Conservation (phyloP, 148 eudicot species). For the Amaranthus hypochondriacus region DNA sequence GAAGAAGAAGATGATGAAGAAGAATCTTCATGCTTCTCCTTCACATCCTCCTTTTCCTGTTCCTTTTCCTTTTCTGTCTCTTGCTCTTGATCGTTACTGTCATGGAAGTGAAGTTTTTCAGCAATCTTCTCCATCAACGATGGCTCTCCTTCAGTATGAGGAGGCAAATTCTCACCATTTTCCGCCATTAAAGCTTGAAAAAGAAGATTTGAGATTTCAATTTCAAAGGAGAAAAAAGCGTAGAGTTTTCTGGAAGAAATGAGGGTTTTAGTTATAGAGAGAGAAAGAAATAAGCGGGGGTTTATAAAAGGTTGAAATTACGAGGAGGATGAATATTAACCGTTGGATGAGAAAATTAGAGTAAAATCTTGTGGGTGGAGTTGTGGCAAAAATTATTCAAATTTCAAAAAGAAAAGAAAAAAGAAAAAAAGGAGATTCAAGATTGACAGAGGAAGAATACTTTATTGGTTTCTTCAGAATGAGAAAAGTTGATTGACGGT, state of each 20-base stretch:
- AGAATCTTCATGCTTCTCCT: constrained; percentile 24
- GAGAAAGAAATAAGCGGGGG: constrained; percentile 7
- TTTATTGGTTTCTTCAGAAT: background rate
- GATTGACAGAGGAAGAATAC: background rate
- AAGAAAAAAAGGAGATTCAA: background rate
- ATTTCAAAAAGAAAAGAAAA: constrained; percentile 12
- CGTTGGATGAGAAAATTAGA: constrained; percentile 3
- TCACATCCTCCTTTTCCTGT: background rate
- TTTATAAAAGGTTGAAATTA: constrained; percentile 21
- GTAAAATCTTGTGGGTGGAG: background rate
- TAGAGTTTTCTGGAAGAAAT: constrained; percentile 6
- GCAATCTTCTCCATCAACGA: constrained; percentile 59
- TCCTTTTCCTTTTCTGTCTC: constrained; percentile 1
- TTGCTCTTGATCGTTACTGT: constrained; percentile 5
- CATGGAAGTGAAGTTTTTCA: constrained; percentile 43
- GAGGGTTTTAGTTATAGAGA: constrained; percentile 12
- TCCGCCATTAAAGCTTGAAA: constrained; percentile 32
- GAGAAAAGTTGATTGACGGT: constrained; percentile 2
- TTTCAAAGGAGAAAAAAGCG: background rate
- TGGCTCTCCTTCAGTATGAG: constrained; percentile 35
- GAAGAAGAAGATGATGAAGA: constrained; percentile 48
- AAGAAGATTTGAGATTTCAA: constrained; percentile 12
- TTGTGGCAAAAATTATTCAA: constrained; percentile 13
- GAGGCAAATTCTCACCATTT: constrained; percentile 1
- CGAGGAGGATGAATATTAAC: constrained; percentile 18